Conservation (phyloP, 257 asterid genomes). For the Ilex asprella region DNA sequence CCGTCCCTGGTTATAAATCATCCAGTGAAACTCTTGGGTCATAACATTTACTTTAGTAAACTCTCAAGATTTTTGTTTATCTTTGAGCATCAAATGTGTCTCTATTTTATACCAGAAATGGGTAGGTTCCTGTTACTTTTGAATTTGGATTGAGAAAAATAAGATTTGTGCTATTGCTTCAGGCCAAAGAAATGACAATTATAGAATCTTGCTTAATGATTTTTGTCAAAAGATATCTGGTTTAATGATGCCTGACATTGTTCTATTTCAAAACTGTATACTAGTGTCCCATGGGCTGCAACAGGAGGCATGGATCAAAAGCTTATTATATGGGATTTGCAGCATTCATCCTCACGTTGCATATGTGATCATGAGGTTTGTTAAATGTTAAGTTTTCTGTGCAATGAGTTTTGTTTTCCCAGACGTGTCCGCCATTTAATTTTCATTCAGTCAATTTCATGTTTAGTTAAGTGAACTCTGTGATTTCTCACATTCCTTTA, state of each 20-base stretch:
- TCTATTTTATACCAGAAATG: too few species aligned
- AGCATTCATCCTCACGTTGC: slow-evolving; percentile 61
- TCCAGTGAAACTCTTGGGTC: too few species aligned
- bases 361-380: slow-evolving; percentile 77
- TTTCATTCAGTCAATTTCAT: too few species aligned
- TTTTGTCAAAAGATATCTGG: background rate
- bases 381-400: background rate
- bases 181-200: background rate
- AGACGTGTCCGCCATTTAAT: background rate
- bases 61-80: too few species aligned
- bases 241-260: slow-evolving; percentile 16
- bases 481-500: too few species aligned
- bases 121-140: too few species aligned
- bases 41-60: too few species aligned
- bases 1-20: too few species aligned
- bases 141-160: too few species aligned
- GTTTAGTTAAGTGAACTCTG: too few species aligned
- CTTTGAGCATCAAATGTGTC: too few species aligned
- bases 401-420: slow-evolving; percentile 3
- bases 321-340: slow-evolving; percentile 79
- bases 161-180: too few species aligned
- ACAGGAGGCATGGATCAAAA: slow-evolving; percentile 87
- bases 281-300: slow-evolving; percentile 73
- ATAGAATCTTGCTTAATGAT: slow-evolving; percentile 9
- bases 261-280: slow-evolving; percentile 9